Evolutionary conservation across 805 yeast species (phyloP).

Genomic region (Candida chilensis): DNA sequence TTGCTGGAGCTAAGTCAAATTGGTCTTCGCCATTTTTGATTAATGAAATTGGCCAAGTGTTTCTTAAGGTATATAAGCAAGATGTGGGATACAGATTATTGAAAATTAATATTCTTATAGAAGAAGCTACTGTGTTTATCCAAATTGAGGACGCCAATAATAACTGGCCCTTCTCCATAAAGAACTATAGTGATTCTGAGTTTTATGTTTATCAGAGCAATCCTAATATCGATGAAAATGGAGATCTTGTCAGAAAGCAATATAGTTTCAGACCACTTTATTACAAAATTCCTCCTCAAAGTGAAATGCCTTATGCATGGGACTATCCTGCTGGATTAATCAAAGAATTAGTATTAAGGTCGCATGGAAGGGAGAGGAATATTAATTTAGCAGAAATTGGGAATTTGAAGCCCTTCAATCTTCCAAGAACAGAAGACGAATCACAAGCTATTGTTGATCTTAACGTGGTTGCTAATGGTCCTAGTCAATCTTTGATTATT

Average conservation of each 20-base stretch:
- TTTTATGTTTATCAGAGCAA: slow-evolving; percentile 81
- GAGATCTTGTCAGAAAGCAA: slow-evolving; percentile 37
- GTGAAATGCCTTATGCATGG: slow-evolving; percentile 98
- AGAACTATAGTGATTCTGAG: slow-evolving; percentile 85
- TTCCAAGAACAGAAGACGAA: slow-evolving; percentile 40
- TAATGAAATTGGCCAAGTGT: slow-evolving; percentile 76
- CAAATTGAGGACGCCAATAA: slow-evolving; percentile 63
- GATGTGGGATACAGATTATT: slow-evolving; percentile 62
- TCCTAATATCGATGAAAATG: slow-evolving; percentile 62
- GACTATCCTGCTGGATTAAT: slow-evolving; percentile 88
- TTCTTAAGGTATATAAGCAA: slow-evolving; percentile 57
- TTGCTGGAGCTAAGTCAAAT: slow-evolving; percentile 42
- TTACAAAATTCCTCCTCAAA: slow-evolving; percentile 76
- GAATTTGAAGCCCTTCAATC: slow-evolving; percentile 73
- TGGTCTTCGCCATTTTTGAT: slow-evolving; percentile 90
- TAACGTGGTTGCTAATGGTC: slow-evolving; percentile 94
- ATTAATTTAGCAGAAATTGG: slow-evolving; percentile 93
- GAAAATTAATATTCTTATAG: slow-evolving; percentile 68
- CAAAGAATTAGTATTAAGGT: slow-evolving; percentile 69
- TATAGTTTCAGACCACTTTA: slow-evolving; percentile 65
- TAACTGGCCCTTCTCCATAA: slow-evolving; percentile 87
- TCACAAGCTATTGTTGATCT: slow-evolving; percentile 58
- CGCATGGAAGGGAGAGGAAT: slow-evolving; percentile 66
- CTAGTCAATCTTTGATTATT: slow-evolving; percentile 80
- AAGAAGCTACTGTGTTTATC: slow-evolving; percentile 73